Conservation (phyloP, 2,329 filamentous ascomycete species). For the Teratosphaeria pseudoeucalypti region DNA sequence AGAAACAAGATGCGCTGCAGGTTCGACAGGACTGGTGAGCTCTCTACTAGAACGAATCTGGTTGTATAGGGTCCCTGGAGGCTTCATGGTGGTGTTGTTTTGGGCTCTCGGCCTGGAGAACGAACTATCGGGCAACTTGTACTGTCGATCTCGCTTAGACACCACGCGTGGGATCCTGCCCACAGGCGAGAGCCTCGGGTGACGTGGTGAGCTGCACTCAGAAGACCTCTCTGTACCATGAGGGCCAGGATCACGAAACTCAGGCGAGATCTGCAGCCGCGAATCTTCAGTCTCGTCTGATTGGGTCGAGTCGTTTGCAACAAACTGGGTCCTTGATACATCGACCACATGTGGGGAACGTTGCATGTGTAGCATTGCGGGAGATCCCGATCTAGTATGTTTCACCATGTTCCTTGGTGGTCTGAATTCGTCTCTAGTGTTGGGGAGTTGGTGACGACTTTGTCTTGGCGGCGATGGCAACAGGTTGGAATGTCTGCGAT, state of each 20-base stretch:
- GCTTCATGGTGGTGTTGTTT: slow-evolving; percentile 23
- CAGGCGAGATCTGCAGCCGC: slow-evolving; percentile 2
- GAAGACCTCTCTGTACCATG: slow-evolving; percentile 39
- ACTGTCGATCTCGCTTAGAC: slow-evolving; percentile 51
- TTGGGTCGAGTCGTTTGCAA: neutral
- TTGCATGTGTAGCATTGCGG: slow-evolving; percentile 16
- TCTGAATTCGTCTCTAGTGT: slow-evolving; percentile 5
- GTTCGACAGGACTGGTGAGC: slow-evolving; percentile 22
- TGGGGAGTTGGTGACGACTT: slow-evolving; percentile 2
- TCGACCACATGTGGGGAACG: slow-evolving; percentile 12
- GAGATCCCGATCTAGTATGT: slow-evolving; percentile 15
- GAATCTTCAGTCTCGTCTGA: neutral
- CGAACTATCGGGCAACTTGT: slow-evolving; percentile 61
- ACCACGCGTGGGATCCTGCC: slow-evolving; percentile 79
- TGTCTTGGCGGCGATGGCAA: slow-evolving; percentile 17
- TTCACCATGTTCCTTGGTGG: slow-evolving; percentile 12
- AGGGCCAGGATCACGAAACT: slow-evolving; percentile 12
- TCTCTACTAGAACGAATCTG: slow-evolving; percentile 19
- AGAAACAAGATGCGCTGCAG: slow-evolving; percentile 16
- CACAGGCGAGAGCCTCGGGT: slow-evolving; percentile 57
- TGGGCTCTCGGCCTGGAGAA: slow-evolving; percentile 63
- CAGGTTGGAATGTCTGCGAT: slow-evolving; percentile 14
- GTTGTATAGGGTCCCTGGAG: slow-evolving; percentile 19
- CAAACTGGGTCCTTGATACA: slow-evolving; percentile 6
- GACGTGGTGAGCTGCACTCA: slow-evolving; percentile 21